phyloP scores from a whole-genome alignment of 192 early-diverging fungal genomes.

The Coemansia sp. region DNA sequence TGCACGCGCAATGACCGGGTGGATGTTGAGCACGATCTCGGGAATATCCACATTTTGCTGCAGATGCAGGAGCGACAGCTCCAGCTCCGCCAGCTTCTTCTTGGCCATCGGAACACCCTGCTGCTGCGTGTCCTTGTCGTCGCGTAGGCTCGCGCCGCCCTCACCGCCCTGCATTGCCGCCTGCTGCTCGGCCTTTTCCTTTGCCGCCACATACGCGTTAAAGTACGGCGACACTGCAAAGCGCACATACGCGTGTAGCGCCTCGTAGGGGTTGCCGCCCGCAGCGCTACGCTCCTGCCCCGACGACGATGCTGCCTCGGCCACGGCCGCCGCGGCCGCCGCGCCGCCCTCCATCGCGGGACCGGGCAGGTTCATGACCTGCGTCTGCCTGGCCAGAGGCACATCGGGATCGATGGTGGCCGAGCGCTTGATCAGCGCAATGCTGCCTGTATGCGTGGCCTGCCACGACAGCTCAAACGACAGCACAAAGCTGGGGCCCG shows the following conservation, averaged over 20 bases:
- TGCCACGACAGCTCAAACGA: conserved; percentile 71
- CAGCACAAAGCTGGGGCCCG: conserved; percentile 50
- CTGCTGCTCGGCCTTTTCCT: conserved; percentile 52
- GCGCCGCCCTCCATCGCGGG: conserved; percentile 25
- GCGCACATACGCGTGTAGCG: conserved; percentile 86
- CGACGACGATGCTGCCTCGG: conserved; percentile 18
- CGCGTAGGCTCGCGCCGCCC: conserved; percentile 41
- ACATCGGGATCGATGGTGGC: conserved; percentile 65
- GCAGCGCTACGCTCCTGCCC: not conserved
- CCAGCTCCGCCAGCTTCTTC: conserved; percentile 98
- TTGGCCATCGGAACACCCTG: conserved; percentile 89
- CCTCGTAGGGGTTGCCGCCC: conserved; percentile 69
- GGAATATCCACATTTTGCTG: conserved; percentile 99
- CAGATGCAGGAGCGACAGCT: conserved; percentile 86
- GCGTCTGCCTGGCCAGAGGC: conserved; percentile 73
- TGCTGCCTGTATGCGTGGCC: conserved; percentile 64
- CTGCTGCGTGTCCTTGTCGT: conserved; percentile 60
- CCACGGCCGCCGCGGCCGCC: conserved; percentile 1
- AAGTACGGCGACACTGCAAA: conserved; percentile 94
- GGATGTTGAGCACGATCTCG: conserved; percentile 77
- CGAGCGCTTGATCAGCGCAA: conserved; percentile 74
- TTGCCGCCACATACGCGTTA: conserved; percentile 81
- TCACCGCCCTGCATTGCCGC: conserved; percentile 12
- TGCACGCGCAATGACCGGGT: conserved; percentile 71
- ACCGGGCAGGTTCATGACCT: conserved; percentile 88